Conservation (phyloP, 2,329 filamentous ascomycete genomes). For the Chalaropsis thielavioides region DNA sequence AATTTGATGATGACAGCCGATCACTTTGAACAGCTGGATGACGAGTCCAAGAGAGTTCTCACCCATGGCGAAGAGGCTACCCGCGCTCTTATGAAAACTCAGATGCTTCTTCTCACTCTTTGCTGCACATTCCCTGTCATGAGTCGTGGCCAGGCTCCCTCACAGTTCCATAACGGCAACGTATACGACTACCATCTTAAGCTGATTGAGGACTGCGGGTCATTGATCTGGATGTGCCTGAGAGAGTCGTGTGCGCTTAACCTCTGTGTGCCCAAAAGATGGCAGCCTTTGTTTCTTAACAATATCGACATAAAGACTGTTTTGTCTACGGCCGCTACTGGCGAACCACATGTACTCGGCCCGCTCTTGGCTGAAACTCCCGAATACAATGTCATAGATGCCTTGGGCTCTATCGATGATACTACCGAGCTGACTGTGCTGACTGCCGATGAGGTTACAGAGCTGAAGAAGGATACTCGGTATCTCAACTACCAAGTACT, state of each 20-base stretch:
- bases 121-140: conserved; percentile 15
- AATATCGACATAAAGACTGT: conserved; percentile 1
- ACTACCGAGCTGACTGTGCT: conserved; percentile 17
- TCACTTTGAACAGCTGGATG: conserved; percentile 26
- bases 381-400: conserved; percentile 17
- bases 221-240: conserved; percentile 64
- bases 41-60: conserved; percentile 30
- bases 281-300: conserved; percentile 30
- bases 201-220: conserved; percentile 62
- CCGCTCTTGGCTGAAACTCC: conserved; percentile 9
- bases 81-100: conserved; percentile 63
- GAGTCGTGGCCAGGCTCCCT: conserved; percentile 1
- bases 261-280: conserved; percentile 56
- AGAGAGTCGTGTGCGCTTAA: conserved; percentile 70
- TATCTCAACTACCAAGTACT: conserved; percentile 65
- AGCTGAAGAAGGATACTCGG: conserved; percentile 23
- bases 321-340: conserved; percentile 8
- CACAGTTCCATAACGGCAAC: conserved; percentile 55
- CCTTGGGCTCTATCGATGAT: conserved; percentile 21
- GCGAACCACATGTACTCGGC: background rate
- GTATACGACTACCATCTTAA: conserved; percentile 68
- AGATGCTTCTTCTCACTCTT: conserved; percentile 45
- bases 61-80: conserved; percentile 58
- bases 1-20: conserved; percentile 24
- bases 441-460: background rate